Base-by-base conservation (phyloP, 805 yeast species). In the Zygosaccharomyces bisporus region DNA sequence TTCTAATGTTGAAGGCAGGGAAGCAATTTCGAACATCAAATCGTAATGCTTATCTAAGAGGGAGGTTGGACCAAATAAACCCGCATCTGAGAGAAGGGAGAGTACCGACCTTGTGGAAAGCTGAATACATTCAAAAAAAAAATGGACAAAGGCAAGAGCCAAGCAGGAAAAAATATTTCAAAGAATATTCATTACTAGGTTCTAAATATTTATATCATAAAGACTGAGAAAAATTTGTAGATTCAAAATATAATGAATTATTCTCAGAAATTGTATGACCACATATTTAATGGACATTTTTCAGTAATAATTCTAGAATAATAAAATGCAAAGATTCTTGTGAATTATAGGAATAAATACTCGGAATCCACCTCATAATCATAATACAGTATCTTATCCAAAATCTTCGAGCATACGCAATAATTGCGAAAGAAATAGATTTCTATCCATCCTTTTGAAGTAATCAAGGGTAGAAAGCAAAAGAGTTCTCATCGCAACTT, bases 1-100 rank as follows among this genome's bases (percentile, higher is more conserved):
- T 10, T 24, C 40, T 25, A 37, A 37, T 12, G 32, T 25, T 10
- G 40, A 37, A n/a, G 14, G 4, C 13, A 37, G 31, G n/a, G 25
- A 24, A 25, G 33, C 18, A 25, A 17, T 6, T 12, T 4, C 30
- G 7, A 16, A 25, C 7, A 20, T 37, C n/a, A 24, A 14, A 25
- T 4, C 25, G 25, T 14, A 37, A 37, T 16, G 21, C 9, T 16
- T 21, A 16, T 19, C 17, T 37, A 9, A 25, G n/a, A 9, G 8
- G 9, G 16, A 12, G 20, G 6, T 16, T 25, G 16, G 5, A 16
- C 20, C 32, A 16, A 7, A 9, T 1, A 3, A 10, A 10, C 40
- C 27, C 18, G 6, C 3, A 5, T 16, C 30, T 24, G 7, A 25
- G 13, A 23, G 20, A 6, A 1, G 7, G 5, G 3, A n/a, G 4